Percentiles rank a stretch among this genome's conserved stretches.
These are phyloP conservation scores for Hemisphaericaspora nanyangensis DNA, from an alignment of 805 yeast species.

Conservation along the genomic window DNA sequence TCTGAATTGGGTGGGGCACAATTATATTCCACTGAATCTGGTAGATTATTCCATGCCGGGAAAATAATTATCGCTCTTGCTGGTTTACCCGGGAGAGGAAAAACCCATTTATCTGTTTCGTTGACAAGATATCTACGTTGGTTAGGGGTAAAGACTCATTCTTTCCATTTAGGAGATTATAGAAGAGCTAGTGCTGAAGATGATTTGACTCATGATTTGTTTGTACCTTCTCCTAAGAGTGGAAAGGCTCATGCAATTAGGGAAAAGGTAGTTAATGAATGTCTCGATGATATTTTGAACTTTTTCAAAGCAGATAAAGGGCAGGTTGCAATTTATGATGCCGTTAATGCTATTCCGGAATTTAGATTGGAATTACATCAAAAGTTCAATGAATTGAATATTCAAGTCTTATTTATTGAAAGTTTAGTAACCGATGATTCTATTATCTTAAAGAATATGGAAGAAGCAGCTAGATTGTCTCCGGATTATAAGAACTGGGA, in stretches of 20 bases:
- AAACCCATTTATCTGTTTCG: conserved; percentile 88
- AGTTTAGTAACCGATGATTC: conserved; percentile 72
- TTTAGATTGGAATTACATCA: conserved; percentile 60
- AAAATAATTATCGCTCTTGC: conserved; percentile 82
- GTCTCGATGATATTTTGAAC: conserved; percentile 62
- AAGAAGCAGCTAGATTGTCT: conserved; percentile 74
- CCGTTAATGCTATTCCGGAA: conserved; percentile 76
- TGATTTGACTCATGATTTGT: conserved; percentile 61
- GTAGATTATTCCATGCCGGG: conserved; percentile 93
- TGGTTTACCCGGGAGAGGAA: conserved; percentile 95
- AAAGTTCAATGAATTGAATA: conserved; percentile 51
- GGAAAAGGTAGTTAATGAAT: conserved; percentile 54
- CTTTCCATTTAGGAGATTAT: conserved; percentile 90
- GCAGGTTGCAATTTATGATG: conserved; percentile 95
- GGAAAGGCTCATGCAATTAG: conserved; percentile 49
- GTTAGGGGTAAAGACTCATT: conserved; percentile 91
- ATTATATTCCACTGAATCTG: conserved; percentile 86
- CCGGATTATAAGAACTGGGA: conserved; percentile 85
- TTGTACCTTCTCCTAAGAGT: conserved; percentile 48
- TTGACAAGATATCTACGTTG: conserved; percentile 89
- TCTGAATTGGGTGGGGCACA: conserved; percentile 52
- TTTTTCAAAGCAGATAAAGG: conserved; percentile 78
- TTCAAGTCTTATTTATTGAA: conserved; percentile 85
- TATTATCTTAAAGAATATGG: conserved; percentile 68
- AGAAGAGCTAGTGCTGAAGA: conserved; percentile 55